Evolutionary conservation across 495 filamentous ascomycete genomes (phyloP).

Genomic region (Pyrenopolyporus hunteri): DNA sequence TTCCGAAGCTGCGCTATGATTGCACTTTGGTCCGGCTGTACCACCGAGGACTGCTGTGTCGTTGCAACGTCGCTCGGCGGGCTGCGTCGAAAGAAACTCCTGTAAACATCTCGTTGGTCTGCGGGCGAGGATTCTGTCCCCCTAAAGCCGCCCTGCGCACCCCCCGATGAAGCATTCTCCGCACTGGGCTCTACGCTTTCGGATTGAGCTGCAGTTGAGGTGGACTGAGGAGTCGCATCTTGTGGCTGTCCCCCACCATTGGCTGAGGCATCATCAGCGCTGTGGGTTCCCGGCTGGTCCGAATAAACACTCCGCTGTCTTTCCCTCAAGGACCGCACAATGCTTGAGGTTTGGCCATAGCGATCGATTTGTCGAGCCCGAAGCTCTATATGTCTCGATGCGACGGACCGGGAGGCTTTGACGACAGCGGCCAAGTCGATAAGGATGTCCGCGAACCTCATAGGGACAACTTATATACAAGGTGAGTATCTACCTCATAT

Average conservation of each 20-base stretch:
- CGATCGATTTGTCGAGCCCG: slow-evolving; percentile 78
- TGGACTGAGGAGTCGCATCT: slow-evolving; percentile 5
- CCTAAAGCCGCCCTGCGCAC: slow-evolving; percentile 1
- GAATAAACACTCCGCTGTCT: slow-evolving; percentile 50
- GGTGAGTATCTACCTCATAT: slow-evolving; percentile 22
- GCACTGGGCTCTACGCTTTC: slow-evolving; percentile 1
- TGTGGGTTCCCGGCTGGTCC: neutral
- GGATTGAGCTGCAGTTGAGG: neutral
- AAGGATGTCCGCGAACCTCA: slow-evolving; percentile 61
- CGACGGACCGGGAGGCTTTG: slow-evolving; percentile 77
- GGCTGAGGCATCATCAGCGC: neutral
- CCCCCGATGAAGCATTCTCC: neutral
- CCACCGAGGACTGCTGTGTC: slow-evolving; percentile 6
- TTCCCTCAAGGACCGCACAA: slow-evolving; percentile 69
- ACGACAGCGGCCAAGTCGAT: slow-evolving; percentile 81
- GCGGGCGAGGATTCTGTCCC: slow-evolving; percentile 3
- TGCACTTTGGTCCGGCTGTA: slow-evolving; percentile 46
- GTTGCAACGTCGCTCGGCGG: slow-evolving; percentile 6
- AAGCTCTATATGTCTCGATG: slow-evolving; percentile 78
- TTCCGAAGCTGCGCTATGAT: slow-evolving; percentile 45
- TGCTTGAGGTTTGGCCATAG: slow-evolving; percentile 76
- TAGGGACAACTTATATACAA: slow-evolving; percentile 30
- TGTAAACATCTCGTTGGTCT: slow-evolving; percentile 9
- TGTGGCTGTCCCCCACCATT: neutral
- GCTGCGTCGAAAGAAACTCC: slow-evolving; percentile 3